Percentiles rank a stretch among this genome's conserved stretches.
phyloP scores from a whole-genome alignment of 2,329 filamentous ascomycete species.

The Onygenales sp. region DNA sequence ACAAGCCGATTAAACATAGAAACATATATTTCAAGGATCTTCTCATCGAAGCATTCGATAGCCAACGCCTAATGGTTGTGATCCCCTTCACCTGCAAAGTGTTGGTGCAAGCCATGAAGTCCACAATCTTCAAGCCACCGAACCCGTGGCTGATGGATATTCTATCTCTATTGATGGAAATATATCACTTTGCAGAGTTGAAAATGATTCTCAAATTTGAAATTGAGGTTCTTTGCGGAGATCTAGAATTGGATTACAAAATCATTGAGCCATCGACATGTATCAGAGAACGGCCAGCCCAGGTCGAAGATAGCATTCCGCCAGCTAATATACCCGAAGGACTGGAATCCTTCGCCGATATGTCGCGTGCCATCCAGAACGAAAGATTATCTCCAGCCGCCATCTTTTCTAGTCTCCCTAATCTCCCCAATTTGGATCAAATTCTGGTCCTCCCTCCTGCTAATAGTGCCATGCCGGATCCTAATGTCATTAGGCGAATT shows the following conservation, averaged over 20 bases:
- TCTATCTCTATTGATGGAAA: slow-evolving; percentile 76
- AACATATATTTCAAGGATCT: slow-evolving; percentile 97
- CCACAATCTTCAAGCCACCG: slow-evolving; percentile 82
- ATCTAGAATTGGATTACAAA: slow-evolving; percentile 84
- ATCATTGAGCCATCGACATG: slow-evolving; percentile 78
- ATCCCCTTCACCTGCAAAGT: slow-evolving; percentile 98
- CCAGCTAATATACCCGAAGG: slow-evolving; percentile 54
- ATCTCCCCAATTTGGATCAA: slow-evolving; percentile 63
- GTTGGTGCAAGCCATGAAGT: slow-evolving; percentile 70
- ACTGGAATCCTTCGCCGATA: slow-evolving; percentile 72
- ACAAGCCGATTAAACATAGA: slow-evolving; percentile 90
- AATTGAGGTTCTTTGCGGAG: slow-evolving; percentile 94
- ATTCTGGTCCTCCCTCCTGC: slow-evolving; percentile 70
- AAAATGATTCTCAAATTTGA: slow-evolving; percentile 98
- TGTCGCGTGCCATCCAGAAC: slow-evolving; percentile 59
- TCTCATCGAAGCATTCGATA: slow-evolving; percentile 86
- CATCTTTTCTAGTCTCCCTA: slow-evolving; percentile 60
- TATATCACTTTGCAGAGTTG: slow-evolving; percentile 86
- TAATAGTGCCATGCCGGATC: slow-evolving; percentile 66
- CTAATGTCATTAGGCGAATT: slow-evolving; percentile 58
- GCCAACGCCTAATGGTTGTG: slow-evolving; percentile 79
- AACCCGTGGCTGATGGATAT: slow-evolving; percentile 99
- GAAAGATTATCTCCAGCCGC: slow-evolving; percentile 67
- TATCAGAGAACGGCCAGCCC: slow-evolving; percentile 65
- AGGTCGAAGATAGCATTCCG: slow-evolving; percentile 46